A percentile compares a stretch with the other conserved stretches of the same genome.
phyloP scores from a whole-genome alignment of 345 rosid genomes.

The Noccaea caerulescens region DNA sequence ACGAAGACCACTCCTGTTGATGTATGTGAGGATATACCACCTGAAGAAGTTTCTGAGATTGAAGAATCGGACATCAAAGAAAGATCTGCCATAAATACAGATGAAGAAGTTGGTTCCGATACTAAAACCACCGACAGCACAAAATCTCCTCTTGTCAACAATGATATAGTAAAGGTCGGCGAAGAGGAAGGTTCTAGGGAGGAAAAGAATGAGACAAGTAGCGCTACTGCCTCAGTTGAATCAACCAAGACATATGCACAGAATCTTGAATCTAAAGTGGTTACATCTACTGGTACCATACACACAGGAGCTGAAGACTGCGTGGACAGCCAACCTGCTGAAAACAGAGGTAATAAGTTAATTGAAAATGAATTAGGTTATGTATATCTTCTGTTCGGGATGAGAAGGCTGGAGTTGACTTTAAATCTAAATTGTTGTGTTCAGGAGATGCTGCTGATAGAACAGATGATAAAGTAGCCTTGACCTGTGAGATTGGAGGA shows the following conservation, averaged over 20 bases:
- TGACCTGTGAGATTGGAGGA: conserved; percentile 23
- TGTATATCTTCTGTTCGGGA: conserved; percentile 25
- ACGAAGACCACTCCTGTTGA: conserved; percentile 21
- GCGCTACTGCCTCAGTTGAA: conserved; percentile 29
- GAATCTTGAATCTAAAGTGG: conserved; percentile 38
- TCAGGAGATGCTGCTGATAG: conserved; percentile 31
- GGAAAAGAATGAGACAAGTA: conserved; percentile 19
- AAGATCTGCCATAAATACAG: conserved; percentile 20
- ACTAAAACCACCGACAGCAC: conserved; percentile 13
- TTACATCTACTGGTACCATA: conserved; percentile 36
- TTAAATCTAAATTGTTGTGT: conserved; percentile 31
- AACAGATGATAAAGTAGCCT: conserved; percentile 36
- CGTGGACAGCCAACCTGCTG: conserved; percentile 35
- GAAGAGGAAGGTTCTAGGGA: conserved; percentile 20
- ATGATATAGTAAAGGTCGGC: conserved; percentile 8
- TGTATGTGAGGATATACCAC: conserved; percentile 27
- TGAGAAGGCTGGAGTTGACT: conserved; percentile 37
- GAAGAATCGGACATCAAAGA: conserved; percentile 23
- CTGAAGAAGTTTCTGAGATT: conserved; percentile 26
- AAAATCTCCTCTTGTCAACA: conserved; percentile 7
- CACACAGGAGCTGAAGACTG: conserved; percentile 26
- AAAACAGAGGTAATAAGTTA: conserved; percentile 37
- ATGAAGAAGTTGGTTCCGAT: conserved; percentile 20
- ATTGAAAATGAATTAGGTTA: conserved; percentile 30
- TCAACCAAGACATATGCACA: conserved; percentile 26